Evolutionary conservation across 2,329 filamentous ascomycete species (phyloP).

Genomic region (Fusarium sp.): DNA sequence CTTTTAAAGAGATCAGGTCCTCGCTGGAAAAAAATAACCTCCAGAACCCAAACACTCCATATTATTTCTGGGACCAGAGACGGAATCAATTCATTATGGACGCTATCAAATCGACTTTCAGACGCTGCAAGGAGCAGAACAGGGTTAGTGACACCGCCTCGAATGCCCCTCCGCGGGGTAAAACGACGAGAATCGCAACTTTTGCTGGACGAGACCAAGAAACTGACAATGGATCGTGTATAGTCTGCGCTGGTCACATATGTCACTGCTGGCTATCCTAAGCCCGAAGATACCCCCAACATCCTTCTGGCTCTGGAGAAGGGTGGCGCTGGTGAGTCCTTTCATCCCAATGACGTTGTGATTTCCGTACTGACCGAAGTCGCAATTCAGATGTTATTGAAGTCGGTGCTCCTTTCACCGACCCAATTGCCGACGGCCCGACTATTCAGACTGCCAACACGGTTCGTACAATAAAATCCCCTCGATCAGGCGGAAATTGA

Average conservation of each 20-base stretch:
- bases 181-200: constrained; percentile 13
- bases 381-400: constrained; percentile 82
- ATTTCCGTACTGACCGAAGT: constrained; percentile 26
- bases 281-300: constrained; percentile 83
- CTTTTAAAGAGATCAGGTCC: constrained; percentile 32
- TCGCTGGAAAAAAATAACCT: constrained; percentile 5
- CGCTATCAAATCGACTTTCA: constrained; percentile 71
- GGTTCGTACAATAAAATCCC: constrained; percentile 59
- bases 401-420: constrained; percentile 95
- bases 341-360: constrained; percentile 8
- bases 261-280: constrained; percentile 94
- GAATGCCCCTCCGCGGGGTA: constrained; percentile 52
- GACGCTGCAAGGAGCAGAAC: constrained; percentile 71
- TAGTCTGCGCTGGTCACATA: constrained; percentile 93
- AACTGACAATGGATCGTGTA: constrained; percentile 43
- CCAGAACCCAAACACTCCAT: neutral
- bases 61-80: constrained; percentile 18
- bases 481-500: constrained; percentile 22
- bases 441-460: constrained; percentile 98
- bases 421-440: constrained; percentile 97
- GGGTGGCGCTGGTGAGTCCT: constrained; percentile 84
- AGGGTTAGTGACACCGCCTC: constrained; percentile 61
- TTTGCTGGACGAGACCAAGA: constrained; percentile 12
- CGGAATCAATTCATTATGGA: constrained; percentile 62
- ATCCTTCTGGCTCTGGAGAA: constrained; percentile 92